Evolutionary conservation across 2,329 filamentous ascomycete genomes (phyloP), one percentile per base, ranked within the genome.

Genomic region (Ceratocystiopsis minuta): DNA sequence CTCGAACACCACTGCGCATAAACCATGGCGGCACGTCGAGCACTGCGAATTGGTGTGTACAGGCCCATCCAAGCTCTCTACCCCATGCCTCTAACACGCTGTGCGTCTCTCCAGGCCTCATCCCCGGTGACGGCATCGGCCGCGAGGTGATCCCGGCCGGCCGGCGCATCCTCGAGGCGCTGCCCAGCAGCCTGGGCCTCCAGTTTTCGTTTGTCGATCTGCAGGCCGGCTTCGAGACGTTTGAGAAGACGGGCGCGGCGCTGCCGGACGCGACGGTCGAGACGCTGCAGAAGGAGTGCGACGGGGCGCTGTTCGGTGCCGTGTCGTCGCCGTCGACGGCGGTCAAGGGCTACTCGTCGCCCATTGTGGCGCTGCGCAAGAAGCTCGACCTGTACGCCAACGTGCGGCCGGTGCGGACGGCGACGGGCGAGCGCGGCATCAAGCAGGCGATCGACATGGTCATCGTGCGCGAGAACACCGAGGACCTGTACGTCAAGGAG

Each of bases 391-490:
- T 98, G 44, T 98, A 94, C 64, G 90, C 90, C 65, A 98, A 98
- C 59, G 87, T 98, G 40, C 82, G 90, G 34, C 88, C 88, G 42
- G 90, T 96, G 60, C 95, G 95, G 68, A 81, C 80, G 37, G 75
- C 84, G 48, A 56, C 67, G 48, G 80, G 75, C 32, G 71, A 74
- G 42, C 52, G 62, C 48, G 79, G 75, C 24, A 70, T 74, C 41
- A 53, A 62, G 37, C 71, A 68, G 54, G 80, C 81, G 48, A 86
- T 95, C 55, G 90, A 98, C 64, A 80, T 98, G 60, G 90, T 98
- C 55, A 98, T 96, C 54, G 90, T 96, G 43, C 83, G 90, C 50
- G 90, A 98, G 65, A 98, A 98, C 68, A 98, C 90, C 31, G 90
- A 98, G 66, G 90, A 98, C 60, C 72, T 98, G 35, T 94, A 94